Percentiles rank a stretch among this genome's conserved stretches.
Evolutionary conservation across 2,329 filamentous ascomycete genomes (phyloP).

Genomic region (Cercospora sesami): DNA sequence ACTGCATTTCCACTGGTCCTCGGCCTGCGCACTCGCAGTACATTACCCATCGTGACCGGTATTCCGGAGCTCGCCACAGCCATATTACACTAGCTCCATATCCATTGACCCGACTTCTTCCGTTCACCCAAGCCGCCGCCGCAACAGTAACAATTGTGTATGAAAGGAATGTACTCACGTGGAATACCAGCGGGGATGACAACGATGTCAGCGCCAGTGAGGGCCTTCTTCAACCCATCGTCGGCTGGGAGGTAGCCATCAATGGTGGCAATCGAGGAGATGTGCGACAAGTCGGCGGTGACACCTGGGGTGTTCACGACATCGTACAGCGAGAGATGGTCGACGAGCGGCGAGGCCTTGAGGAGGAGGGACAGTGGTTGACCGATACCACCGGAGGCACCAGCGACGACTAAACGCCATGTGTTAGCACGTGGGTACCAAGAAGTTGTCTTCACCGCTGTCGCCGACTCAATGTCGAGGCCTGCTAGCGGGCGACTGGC

Average conservation of each 20-base stretch:
- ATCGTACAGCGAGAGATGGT: constrained; percentile 97
- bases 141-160: not conserved
- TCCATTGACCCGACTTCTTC: constrained; percentile 19
- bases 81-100: constrained; percentile 17
- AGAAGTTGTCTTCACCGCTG: not conserved
- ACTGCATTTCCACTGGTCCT: constrained; percentile 1
- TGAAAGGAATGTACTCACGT: constrained; percentile 55
- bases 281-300: constrained; percentile 93
- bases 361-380: constrained; percentile 97
- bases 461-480: not conserved
- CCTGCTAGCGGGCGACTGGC: constrained; percentile 1
- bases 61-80: constrained; percentile 3
- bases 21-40: not conserved
- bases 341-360: constrained; percentile 83
- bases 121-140: constrained; percentile 6
- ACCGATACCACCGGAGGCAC: constrained; percentile 96
- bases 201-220: constrained; percentile 92
- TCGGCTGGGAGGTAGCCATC: constrained; percentile 85
- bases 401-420: constrained; percentile 68
- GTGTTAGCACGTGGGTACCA: constrained; percentile 13
- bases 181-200: constrained; percentile 98
- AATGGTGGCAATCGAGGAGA: constrained; percentile 85
- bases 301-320: constrained; percentile 98
- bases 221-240: constrained; percentile 76
- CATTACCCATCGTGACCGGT: not conserved